Percentiles rank a stretch among this genome's conserved stretches.
These are phyloP conservation scores for Candida incommunis DNA, from an alignment of 805 yeast genomes.

Conservation along the genomic window DNA sequence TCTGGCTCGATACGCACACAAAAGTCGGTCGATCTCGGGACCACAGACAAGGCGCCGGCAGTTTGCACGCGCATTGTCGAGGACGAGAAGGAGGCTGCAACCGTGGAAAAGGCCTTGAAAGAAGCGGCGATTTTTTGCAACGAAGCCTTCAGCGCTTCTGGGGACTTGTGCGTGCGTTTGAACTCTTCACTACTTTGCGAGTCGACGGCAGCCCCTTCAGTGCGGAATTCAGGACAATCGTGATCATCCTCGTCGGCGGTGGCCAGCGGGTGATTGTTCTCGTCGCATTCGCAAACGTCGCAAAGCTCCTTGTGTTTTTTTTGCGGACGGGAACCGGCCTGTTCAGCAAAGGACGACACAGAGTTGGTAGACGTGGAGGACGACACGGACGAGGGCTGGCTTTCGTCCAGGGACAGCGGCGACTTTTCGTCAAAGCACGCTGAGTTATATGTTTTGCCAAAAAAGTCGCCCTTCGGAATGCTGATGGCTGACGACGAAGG, in stretches of 20 bases:
- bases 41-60: neutral
- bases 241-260: too few species aligned
- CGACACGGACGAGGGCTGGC: too few species aligned
- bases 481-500: neutral
- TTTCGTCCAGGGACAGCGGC: too few species aligned
- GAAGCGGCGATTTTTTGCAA: neutral
- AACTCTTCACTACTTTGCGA: too few species aligned
- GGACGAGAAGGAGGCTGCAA: slow-evolving; percentile 1
- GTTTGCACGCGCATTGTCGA: neutral
- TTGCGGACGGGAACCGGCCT: too few species aligned
- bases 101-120: neutral
- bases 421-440: neutral
- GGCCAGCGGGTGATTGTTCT: neutral
- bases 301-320: neutral
- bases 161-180: too few species aligned
- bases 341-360: neutral
- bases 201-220: too few species aligned
- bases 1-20: neutral
- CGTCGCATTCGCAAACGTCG: slow-evolving; percentile 1
- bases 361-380: neutral
- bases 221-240: too few species aligned
- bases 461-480: neutral
- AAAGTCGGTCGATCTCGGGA: neutral
- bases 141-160: slow-evolving; percentile 1
- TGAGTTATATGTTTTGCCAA: too few species aligned